These are phyloP conservation scores for Alternaria tenuissima DNA, from an alignment of 2,329 filamentous ascomycete genomes.

Conservation along the genomic window DNA sequence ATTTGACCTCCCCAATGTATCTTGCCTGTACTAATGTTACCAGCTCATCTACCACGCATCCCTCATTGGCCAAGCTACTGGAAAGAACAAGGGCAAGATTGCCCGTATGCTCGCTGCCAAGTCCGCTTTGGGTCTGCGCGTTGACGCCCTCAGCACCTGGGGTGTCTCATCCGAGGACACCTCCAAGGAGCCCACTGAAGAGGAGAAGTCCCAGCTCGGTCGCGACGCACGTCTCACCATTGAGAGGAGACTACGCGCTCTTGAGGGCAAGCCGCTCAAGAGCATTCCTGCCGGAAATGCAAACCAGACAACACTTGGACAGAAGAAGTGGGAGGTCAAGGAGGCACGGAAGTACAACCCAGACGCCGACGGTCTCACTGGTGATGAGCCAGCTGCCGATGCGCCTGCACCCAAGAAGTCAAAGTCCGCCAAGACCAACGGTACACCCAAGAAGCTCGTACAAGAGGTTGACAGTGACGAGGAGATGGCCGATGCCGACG, in stretches of 20 bases:
- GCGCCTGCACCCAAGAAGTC: constrained; percentile 53
- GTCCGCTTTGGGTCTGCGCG: constrained; percentile 88
- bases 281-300: constrained; percentile 70
- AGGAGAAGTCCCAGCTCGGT: constrained; percentile 85
- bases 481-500: constrained; percentile 50
- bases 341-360: constrained; percentile 93
- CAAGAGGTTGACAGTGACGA: constrained; percentile 59
- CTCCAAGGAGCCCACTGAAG: constrained; percentile 73
- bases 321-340: constrained; percentile 87
- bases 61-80: constrained; percentile 93
- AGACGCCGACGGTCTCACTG: constrained; percentile 85
- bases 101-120: constrained; percentile 95
- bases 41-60: constrained; percentile 71
- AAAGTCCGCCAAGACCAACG: constrained; percentile 55
- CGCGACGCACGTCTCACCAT: constrained; percentile 75
- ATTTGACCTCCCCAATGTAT: constrained; percentile 60
- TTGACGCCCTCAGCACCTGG: constrained; percentile 87
- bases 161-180: constrained; percentile 64
- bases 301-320: constrained; percentile 44
- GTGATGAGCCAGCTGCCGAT: constrained; percentile 66
- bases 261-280: constrained; percentile 91
- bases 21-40: constrained; percentile 59
- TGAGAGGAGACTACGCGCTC: constrained; percentile 75
- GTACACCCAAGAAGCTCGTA: constrained; percentile 54
- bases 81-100: constrained; percentile 99